These are phyloP conservation scores for Atkinsonella hypoxylon DNA, from an alignment of 2,329 filamentous ascomycete genomes.

Conservation along the genomic window DNA sequence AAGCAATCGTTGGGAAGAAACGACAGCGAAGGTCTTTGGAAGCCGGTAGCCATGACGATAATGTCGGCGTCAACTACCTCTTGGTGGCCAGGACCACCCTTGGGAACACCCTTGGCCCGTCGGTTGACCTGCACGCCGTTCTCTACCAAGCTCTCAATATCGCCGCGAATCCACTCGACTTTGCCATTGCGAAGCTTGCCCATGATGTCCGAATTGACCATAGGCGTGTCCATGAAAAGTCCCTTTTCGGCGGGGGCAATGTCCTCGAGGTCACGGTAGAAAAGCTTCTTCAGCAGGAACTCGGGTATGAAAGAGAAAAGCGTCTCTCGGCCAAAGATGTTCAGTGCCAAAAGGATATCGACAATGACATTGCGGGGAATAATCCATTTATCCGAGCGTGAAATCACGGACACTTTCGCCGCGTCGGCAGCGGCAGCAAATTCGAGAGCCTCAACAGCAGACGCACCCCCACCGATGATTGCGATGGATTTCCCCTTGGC, in stretches of 20 bases:
- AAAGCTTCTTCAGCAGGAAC: constrained; percentile 59
- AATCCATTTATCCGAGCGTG: constrained; percentile 76
- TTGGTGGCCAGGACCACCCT: constrained; percentile 59
- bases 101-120: constrained; percentile 58
- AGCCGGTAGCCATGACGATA: constrained; percentile 75
- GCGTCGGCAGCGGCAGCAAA: constrained; percentile 60
- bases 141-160: constrained; percentile 55
- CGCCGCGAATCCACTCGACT: constrained; percentile 71
- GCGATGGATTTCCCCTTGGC: constrained; percentile 64
- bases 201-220: constrained; percentile 78
- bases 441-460: constrained; percentile 71
- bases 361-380: constrained; percentile 70
- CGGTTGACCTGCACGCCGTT: constrained; percentile 59
- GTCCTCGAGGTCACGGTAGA: constrained; percentile 70
- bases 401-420: constrained; percentile 57
- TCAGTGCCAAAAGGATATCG: constrained; percentile 61
- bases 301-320: constrained; percentile 69
- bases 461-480: constrained; percentile 69
- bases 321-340: constrained; percentile 70
- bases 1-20: constrained; percentile 69
- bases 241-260: constrained; percentile 57
- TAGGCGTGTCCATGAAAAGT: constrained; percentile 73
- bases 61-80: constrained; percentile 60
- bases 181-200: constrained; percentile 58
- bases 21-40: constrained; percentile 56